Evolutionary conservation across 129 eudicot genomes (phyloP), one percentile per base, ranked within the genome.

Genomic region (Cynara cardunculus): DNA sequence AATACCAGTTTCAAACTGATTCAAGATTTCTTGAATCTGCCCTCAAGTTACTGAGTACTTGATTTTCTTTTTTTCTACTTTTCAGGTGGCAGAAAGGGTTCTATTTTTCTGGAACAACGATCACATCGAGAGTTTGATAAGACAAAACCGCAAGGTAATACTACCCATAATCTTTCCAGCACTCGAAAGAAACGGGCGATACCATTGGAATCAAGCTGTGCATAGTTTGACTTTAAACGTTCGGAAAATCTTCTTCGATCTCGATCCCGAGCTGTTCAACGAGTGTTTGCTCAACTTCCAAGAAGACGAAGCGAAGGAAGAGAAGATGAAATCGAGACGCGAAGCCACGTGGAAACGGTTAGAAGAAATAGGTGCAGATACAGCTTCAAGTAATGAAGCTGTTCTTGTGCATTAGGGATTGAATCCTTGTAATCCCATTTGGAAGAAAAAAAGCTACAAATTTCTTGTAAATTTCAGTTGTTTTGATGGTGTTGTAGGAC

Each of bases 141-240:
- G 87, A 77, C 97, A 90, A 86, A 94, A 94, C 71, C 98, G 98
- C 53, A 89, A 89, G 80, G 84, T 90, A 41, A 90, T 94, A 62
- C 84, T 94, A 25, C 98, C 98, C 28, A 89, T 92, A 18, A 90
- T 94, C 87, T 90, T 94, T 87, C 98, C 98, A 12, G 93, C 96
- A 12, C 77, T 94, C 68, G 98, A 92, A 77, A 90, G 82, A 83
- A 92, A 94, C 39, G 89, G 92, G 26, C 21, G 94, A 31, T 79
- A 83, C 67, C 98, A 94, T 72, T 94, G 98, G 98, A 92, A 90
- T 77, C 97, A 90, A 75, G 98, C 94, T 5, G 97, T 94, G 22
- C 98, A 92, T 44, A 83, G 97, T 76, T 81, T 94, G 87, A 92
- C 94, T 7, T 68, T 88, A 32, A 94, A 89, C 21, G 89, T 92